Conservation (phyloP, 1,139 yeast species). For the Lodderomyces pseudojiufengensis region DNA sequence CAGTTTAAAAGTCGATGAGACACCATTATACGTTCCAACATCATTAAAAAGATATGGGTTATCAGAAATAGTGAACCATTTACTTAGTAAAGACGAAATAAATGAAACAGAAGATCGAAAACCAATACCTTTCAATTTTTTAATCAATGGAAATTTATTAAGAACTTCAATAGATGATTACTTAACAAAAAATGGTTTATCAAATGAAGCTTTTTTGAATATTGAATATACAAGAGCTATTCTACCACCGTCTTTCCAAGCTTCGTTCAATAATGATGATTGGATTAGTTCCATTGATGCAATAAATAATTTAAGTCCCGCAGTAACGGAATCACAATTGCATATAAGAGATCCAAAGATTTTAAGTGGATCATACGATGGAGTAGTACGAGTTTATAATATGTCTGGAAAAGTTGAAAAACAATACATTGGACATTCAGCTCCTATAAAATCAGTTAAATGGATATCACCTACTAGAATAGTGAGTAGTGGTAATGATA, state of each 20-base stretch:
- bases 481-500: conserved; percentile 85
- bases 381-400: conserved; percentile 87
- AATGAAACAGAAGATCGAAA: conserved; percentile 33
- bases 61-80: conserved; percentile 91
- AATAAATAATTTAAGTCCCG: conserved; percentile 28
- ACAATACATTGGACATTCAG: conserved; percentile 84
- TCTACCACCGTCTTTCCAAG: conserved; percentile 86
- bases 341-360: conserved; percentile 45
- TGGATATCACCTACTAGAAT: conserved; percentile 75
- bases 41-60: conserved; percentile 84
- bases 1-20: conserved; percentile 67
- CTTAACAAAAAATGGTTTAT: conserved; percentile 68
- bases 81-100: conserved; percentile 37
- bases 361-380: conserved; percentile 90
- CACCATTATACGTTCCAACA: conserved; percentile 85
- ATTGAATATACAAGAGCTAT: conserved; percentile 91
- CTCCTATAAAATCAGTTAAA: conserved; percentile 75
- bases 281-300: conserved; percentile 85
- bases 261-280: conserved; percentile 88
- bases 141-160: conserved; percentile 77
- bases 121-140: conserved; percentile 88
- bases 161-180: conserved; percentile 80
- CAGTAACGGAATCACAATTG: conserved; percentile 30
- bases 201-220: conserved; percentile 74
- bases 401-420: conserved; percentile 78